phyloP scores from a whole-genome alignment of 805 yeast genomes.

The Metschnikowia vanudenii region DNA sequence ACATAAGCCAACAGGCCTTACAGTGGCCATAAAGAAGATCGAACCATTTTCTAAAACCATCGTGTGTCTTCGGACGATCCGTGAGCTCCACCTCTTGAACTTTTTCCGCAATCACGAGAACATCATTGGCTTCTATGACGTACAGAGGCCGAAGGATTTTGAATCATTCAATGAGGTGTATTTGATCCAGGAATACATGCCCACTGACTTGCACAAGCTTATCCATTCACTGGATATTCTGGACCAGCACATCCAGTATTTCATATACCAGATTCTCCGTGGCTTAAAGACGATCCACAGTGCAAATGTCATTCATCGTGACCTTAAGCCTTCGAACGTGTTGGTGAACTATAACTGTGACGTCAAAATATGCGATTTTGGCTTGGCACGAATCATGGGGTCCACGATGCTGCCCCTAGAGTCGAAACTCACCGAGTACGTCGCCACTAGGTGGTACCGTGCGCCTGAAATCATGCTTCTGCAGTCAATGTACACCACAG shows the following conservation, averaged over 20 bases:
- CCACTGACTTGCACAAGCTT: conserved; percentile 65
- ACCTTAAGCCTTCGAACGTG: conserved; percentile 72
- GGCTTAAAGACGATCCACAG: conserved; percentile 71
- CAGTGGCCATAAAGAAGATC: conserved; percentile 76
- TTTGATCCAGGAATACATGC: conserved; percentile 75
- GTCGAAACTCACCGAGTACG: conserved; percentile 70
- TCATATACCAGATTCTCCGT: conserved; percentile 65
- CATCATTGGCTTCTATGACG: conserved; percentile 63
- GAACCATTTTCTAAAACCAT: conserved; percentile 66
- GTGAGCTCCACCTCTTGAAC: conserved; percentile 66
- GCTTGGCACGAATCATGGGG: conserved; percentile 57
- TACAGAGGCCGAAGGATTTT: conserved; percentile 59
- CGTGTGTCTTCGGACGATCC: conserved; percentile 64
- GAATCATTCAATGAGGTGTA: conserved; percentile 71
- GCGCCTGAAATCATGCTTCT: conserved; percentile 84
- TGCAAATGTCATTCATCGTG: conserved; percentile 73
- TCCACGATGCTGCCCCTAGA: conserved; percentile 36
- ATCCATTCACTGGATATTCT: conserved; percentile 55
- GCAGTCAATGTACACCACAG: conserved; percentile 67
- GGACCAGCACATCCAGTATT: conserved; percentile 69
- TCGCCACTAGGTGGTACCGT: conserved; percentile 82
- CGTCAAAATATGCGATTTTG: conserved; percentile 76
- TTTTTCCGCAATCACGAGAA: conserved; percentile 71
- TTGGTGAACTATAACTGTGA: conserved; percentile 69
- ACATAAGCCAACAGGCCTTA: conserved; percentile 56